A percentile compares a stretch with the other conserved stretches of the same genome.
Conservation (phyloP, 2,329 filamentous ascomycete genomes). For the Thermomyces lanuginosus region DNA sequence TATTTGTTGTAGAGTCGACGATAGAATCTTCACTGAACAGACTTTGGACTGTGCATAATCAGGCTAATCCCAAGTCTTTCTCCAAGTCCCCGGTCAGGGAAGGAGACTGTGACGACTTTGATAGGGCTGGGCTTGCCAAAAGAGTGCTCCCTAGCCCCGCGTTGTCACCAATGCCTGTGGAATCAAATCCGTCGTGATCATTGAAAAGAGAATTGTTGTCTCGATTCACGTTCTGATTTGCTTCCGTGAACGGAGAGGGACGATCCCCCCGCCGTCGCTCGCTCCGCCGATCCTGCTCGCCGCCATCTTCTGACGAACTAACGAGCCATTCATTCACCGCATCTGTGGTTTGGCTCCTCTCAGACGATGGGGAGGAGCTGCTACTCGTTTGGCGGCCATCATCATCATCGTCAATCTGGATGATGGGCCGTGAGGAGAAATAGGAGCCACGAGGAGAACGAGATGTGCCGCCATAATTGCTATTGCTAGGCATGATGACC, state of each 20-base stretch:
- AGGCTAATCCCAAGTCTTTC: slow-evolving; percentile 18
- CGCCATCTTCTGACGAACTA: too few relatives aligned
- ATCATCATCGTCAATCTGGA: slow-evolving; percentile 6
- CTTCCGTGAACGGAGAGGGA: too few relatives aligned
- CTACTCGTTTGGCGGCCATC: slow-evolving; percentile 1
- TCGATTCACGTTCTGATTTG: not conserved
- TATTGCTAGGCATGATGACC: slow-evolving; percentile 12
- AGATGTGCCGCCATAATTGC: not conserved
- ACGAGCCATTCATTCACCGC: too few relatives aligned
- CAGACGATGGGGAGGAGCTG: too few relatives aligned
- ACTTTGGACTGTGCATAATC: too few relatives aligned
- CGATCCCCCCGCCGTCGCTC: too few relatives aligned
- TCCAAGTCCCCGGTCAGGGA: slow-evolving; percentile 25
- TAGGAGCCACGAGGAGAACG: not conserved
- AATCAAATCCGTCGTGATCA: not conserved
- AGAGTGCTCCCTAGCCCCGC: too few relatives aligned
- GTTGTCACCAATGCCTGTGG: too few relatives aligned
- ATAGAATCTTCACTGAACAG: too few relatives aligned
- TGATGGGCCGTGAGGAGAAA: not conserved
- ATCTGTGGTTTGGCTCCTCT: too few relatives aligned
- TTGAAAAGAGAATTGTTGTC: not conserved
- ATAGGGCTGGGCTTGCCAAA: not conserved
- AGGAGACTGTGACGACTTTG: slow-evolving; percentile 8
- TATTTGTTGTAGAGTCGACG: too few relatives aligned
- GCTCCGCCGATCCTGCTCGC: too few relatives aligned